Base-by-base conservation (phyloP, 2,329 filamentous ascomycete species). In the Beauveria sp. region DNA sequence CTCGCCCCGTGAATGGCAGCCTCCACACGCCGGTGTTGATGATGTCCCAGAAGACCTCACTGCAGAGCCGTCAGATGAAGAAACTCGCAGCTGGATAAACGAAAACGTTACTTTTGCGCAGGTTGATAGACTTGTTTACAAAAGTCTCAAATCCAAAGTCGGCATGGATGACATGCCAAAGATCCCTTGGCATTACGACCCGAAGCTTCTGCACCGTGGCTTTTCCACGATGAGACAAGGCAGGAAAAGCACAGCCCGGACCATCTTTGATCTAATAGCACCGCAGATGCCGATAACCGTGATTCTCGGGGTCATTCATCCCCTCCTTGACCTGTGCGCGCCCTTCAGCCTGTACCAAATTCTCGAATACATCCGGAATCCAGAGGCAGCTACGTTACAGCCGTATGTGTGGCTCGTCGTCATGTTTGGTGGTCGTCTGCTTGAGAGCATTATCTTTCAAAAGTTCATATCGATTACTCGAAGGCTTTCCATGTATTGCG, bases 391-490 rank as follows among this genome's bases (percentile, higher is more conserved):
- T 14, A 66, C 69, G 20, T 72, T 81, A 30, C 75, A 75, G 30
- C 81, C 82, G 1, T 79, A 77, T 71, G 65, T 82, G 43, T 85
- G 82, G 82, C 70, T 86, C 5, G 63, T 78, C 1, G 73, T 85
- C 40, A 74, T 84, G 63, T 83, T 84, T 61, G 59, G 77, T 38
- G 82, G 82, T 0, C 81, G 81, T 1, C 30, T 75, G 47, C 66
- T 72, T 3, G 77, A 79, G 16, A 81, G 82, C 2, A 65, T 83
- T 46, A 69, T 75, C 58, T 82, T 79, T 63, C 81, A 85, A 66
- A 80, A 81, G 65, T 85, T 85, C 67, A 75, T 84, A 30, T 85
- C 84, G 65, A 79, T 73, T 1, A 81, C 80, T 8, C 84, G 82
- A 2, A 76, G 81, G 20, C 70, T 85, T 46, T 70, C 84, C 34